Evolutionary conservation across 768 basidiomycete species (phyloP).

Genomic region (Solioccasus polychromus): DNA sequence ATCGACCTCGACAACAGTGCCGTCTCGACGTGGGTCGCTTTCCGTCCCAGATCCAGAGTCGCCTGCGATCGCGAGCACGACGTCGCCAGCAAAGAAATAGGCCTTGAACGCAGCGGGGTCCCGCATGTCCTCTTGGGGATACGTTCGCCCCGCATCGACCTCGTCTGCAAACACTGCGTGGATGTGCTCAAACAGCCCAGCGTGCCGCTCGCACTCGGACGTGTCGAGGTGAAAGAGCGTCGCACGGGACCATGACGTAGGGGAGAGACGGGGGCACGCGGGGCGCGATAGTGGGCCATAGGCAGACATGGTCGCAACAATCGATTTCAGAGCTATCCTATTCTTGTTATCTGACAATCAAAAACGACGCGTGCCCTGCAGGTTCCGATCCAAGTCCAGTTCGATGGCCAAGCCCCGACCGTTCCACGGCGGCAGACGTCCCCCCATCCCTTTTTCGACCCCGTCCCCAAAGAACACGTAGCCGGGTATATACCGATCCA

Average conservation of each 20-base stretch:
- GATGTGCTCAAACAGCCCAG: slow-evolving; percentile 61
- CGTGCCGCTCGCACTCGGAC: slow-evolving; percentile 18
- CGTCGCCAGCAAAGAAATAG: slow-evolving; percentile 78
- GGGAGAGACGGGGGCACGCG: slow-evolving; percentile 33
- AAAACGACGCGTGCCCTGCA: slow-evolving; percentile 41
- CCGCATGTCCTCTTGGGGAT: slow-evolving; percentile 74
- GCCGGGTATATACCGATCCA: slow-evolving; percentile 91
- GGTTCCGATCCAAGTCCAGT: slow-evolving; percentile 52
- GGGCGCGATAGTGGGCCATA: slow-evolving; percentile 59
- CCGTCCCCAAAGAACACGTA: slow-evolving; percentile 84
- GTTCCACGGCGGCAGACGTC: slow-evolving; percentile 36
- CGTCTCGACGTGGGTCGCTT: too few species aligned
- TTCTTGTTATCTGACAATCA: too few species aligned
- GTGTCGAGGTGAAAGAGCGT: slow-evolving; percentile 39
- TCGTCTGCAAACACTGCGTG: slow-evolving; percentile 65
- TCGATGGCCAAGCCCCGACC: slow-evolving; percentile 51
- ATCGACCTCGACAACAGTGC: slow-evolving; percentile 24
- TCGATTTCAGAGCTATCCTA: too few species aligned
- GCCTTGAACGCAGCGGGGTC: slow-evolving; percentile 55
- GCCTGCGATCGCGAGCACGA: slow-evolving; percentile 63
- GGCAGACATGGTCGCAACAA: slow-evolving; percentile 61
- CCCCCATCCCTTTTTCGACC: slow-evolving; percentile 35
- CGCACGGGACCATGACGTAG: slow-evolving; percentile 46
- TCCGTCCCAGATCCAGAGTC: too few species aligned
- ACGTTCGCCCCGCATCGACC: slow-evolving; percentile 74